These are phyloP conservation scores for Rosellinia necatrix DNA, from an alignment of 2,329 filamentous ascomycete species.

Conservation along the genomic window DNA sequence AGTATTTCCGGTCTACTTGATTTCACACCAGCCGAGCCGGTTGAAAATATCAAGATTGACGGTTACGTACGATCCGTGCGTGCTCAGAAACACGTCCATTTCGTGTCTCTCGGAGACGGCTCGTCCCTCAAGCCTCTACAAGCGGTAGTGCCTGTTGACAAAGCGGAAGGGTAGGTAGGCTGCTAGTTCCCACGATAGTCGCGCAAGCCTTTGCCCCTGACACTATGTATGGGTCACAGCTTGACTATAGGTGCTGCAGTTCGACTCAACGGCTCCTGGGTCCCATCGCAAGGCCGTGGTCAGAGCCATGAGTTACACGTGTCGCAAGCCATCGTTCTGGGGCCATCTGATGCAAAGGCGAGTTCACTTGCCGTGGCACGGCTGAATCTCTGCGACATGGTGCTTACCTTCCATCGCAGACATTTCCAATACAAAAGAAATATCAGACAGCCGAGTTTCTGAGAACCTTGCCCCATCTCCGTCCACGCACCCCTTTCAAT, in stretches of 20 bases:
- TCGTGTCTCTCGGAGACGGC: slow-evolving; percentile 86
- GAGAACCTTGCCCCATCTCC: slow-evolving; percentile 84
- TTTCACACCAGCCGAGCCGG: slow-evolving; percentile 51
- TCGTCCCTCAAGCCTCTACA: slow-evolving; percentile 80
- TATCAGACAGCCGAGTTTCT: slow-evolving; percentile 90
- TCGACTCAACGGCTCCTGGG: slow-evolving; percentile 77
- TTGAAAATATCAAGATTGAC: slow-evolving; percentile 64
- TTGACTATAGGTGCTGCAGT: slow-evolving; percentile 83
- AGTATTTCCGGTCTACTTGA: slow-evolving; percentile 62
- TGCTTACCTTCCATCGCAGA: slow-evolving; percentile 54
- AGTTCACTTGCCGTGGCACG: slow-evolving; percentile 40
- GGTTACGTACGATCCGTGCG: slow-evolving; percentile 85
- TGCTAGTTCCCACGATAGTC: slow-evolving; percentile 27
- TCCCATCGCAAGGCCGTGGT: slow-evolving; percentile 66
- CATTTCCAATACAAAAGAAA: slow-evolving; percentile 94
- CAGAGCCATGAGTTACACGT: slow-evolving; percentile 85
- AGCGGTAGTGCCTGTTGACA: slow-evolving; percentile 73
- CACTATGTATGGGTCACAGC: slow-evolving; percentile 53
- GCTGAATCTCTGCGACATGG: slow-evolving; percentile 25
- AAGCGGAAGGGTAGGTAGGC: slow-evolving; percentile 79
- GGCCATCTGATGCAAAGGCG: slow-evolving; percentile 79
- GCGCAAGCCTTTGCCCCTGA: slow-evolving; percentile 37
- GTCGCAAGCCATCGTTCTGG: slow-evolving; percentile 69
- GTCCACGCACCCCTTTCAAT: slow-evolving; percentile 80
- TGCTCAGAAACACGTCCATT: slow-evolving; percentile 82